These are phyloP conservation scores for Coemansia sp. DNA, from an alignment of 192 early-diverging fungal species.

Conservation along the genomic window DNA sequence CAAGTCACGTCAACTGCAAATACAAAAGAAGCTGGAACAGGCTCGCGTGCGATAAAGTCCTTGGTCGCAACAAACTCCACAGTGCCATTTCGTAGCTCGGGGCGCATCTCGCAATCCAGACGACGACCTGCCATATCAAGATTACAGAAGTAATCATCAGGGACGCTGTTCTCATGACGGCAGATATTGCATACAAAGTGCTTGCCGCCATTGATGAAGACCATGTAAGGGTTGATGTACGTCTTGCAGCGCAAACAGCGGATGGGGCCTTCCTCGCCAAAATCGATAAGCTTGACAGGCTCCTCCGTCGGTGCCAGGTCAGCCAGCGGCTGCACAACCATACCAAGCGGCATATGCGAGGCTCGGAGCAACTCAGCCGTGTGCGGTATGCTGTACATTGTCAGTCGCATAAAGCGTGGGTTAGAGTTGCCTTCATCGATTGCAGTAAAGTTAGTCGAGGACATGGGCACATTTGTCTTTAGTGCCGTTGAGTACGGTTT, in stretches of 20 bases:
- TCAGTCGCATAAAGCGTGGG: conserved; percentile 88
- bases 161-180: conserved; percentile 77
- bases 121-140: conserved; percentile 90
- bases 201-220: conserved; percentile 87
- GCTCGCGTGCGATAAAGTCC: conserved; percentile 60
- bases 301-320: conserved; percentile 75
- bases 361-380: conserved; percentile 76
- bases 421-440: conserved; percentile 93
- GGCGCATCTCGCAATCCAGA: conserved; percentile 77
- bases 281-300: conserved; percentile 77
- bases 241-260: conserved; percentile 90
- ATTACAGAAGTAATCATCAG: conserved; percentile 89
- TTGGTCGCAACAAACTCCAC: conserved; percentile 89
- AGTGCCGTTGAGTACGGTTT: conserved; percentile 72
- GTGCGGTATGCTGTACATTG: conserved; percentile 82
- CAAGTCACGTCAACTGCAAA: conserved; percentile 96
- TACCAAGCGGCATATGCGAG: conserved; percentile 80
- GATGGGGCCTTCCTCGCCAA: conserved; percentile 82
- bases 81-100: conserved; percentile 86
- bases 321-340: conserved; percentile 91
- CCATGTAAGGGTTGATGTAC: conserved; percentile 90
- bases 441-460: conserved; percentile 73
- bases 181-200: conserved; percentile 95
- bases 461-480: conserved; percentile 71
- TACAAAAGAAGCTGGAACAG: conserved; percentile 72